phyloP scores from a whole-genome alignment of 148 eudicot genomes.

The Talinum fruticosum region DNA sequence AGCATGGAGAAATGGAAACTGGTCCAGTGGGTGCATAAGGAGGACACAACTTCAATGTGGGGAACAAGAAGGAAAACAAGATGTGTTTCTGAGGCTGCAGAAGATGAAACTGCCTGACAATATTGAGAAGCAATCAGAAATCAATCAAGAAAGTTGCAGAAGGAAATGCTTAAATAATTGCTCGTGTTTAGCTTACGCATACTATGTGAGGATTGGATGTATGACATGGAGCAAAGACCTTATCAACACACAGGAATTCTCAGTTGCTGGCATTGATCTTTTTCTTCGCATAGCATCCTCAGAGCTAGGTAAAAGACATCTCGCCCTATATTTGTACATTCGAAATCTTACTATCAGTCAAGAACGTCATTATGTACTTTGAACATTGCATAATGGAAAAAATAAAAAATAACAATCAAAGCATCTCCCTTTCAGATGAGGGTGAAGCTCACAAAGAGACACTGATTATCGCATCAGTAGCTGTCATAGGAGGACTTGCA shows the following conservation, averaged over 20 bases:
- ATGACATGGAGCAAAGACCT: slow-evolving; percentile 35
- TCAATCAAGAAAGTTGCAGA: slow-evolving; percentile 28
- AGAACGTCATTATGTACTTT: neutral
- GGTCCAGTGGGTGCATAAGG: slow-evolving; percentile 45
- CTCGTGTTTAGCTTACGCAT: slow-evolving; percentile 41
- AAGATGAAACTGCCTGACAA: slow-evolving; percentile 40
- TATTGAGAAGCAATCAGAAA: neutral
- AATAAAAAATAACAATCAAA: no score
- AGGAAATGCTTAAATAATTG: slow-evolving; percentile 35
- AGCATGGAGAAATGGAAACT: slow-evolving; percentile 35
- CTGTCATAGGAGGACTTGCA: neutral
- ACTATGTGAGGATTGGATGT: slow-evolving; percentile 37
- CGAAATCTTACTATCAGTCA: neutral
- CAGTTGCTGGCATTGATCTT: slow-evolving; percentile 31
- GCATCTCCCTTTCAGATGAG: neutral
- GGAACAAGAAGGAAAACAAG: slow-evolving; percentile 25
- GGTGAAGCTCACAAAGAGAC: neutral
- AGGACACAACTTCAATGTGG: slow-evolving; percentile 24
- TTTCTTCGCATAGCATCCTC: slow-evolving; percentile 38
- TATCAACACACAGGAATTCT: slow-evolving; percentile 30
- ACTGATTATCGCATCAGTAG: neutral
- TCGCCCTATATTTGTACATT: neutral
- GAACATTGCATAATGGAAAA: no score
- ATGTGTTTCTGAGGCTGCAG: slow-evolving; percentile 30
- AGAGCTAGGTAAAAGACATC: slow-evolving; percentile 27